These are phyloP conservation scores for Thielaviopsis populi DNA, from an alignment of 2,329 filamentous ascomycete genomes.

Conservation along the genomic window DNA sequence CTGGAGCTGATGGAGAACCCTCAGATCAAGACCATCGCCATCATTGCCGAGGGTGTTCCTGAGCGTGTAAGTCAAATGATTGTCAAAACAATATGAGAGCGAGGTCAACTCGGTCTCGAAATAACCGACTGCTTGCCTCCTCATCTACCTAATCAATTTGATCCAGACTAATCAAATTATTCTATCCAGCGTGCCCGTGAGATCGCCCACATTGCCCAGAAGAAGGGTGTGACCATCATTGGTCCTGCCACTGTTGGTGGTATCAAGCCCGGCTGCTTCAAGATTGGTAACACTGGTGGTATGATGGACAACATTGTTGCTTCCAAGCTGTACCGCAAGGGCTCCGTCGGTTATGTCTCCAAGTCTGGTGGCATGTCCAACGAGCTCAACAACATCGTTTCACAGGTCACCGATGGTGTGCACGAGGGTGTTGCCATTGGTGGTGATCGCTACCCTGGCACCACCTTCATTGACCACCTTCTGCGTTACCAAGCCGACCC, in stretches of 20 bases:
- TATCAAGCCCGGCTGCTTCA: slow-evolving; percentile 98
- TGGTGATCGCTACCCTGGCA: slow-evolving; percentile 96
- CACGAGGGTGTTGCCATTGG: slow-evolving; percentile 99
- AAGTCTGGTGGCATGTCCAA: slow-evolving; percentile 99
- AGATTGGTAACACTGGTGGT: slow-evolving; percentile 99
- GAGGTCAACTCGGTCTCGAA: background rate
- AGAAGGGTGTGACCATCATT: slow-evolving; percentile 99
- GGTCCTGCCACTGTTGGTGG: slow-evolving; percentile 96
- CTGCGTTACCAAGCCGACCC: slow-evolving; percentile 93
- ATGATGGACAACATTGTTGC: slow-evolving; percentile 99
- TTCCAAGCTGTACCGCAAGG: slow-evolving; percentile 98
- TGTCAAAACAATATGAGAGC: background rate
- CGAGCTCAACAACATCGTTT: slow-evolving; percentile 99
- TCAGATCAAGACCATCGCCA: slow-evolving; percentile 97
- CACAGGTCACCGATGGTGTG: slow-evolving; percentile 91
- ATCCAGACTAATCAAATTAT: background rate
- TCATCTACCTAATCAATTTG: background rate
- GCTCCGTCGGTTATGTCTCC: slow-evolving; percentile 97
- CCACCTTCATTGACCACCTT: slow-evolving; percentile 97
- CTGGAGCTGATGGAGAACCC: slow-evolving; percentile 96
- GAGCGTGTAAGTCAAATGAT: slow-evolving; percentile 58
- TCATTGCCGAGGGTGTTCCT: slow-evolving; percentile 97
- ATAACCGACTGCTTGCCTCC: background rate
- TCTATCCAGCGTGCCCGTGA: slow-evolving; percentile 70
- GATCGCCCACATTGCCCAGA: slow-evolving; percentile 88